phyloP scores from a whole-genome alignment of 1,284 basidiomycete genomes.

The Xerocomus cyaneibrunnescens region DNA sequence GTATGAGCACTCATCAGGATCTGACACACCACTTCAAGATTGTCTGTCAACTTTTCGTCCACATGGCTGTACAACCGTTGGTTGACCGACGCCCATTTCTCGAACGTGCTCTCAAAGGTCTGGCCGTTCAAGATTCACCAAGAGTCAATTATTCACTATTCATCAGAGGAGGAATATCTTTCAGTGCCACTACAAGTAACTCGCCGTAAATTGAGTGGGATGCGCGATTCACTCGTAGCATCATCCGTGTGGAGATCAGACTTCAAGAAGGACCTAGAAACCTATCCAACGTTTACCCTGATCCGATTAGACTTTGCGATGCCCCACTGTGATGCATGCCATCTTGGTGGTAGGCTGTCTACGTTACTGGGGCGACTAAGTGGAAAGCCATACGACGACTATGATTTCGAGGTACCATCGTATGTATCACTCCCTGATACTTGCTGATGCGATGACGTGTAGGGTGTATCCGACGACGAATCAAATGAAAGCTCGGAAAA shows the following conservation, averaged over 20 bases:
- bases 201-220: constrained; percentile 63
- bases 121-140: constrained; percentile 3
- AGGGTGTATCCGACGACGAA: constrained; percentile 23
- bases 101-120: constrained; percentile 53
- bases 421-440: neutral
- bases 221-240: constrained; percentile 70
- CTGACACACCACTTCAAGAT: constrained; percentile 78
- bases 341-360: constrained; percentile 66
- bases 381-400: constrained; percentile 58
- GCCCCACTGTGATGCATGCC: constrained; percentile 76
- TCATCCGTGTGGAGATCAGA: constrained; percentile 77
- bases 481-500: constrained; percentile 12
- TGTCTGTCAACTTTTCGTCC: constrained; percentile 82
- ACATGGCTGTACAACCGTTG: constrained; percentile 65
- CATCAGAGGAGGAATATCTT: constrained; percentile 65
- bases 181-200: constrained; percentile 61
- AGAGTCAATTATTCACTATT: constrained; percentile 7
- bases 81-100: constrained; percentile 54
- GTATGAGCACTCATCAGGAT: constrained; percentile 74
- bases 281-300: constrained; percentile 62
- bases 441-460: constrained; percentile 6
- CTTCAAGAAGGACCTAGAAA: constrained; percentile 65
- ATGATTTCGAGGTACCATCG: constrained; percentile 53
- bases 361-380: constrained; percentile 56
- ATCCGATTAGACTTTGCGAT: constrained; percentile 53